Base-by-base conservation (phyloP, 225 moss, liverwort and hornwort species). In the Pseudoscleropodium purum region DNA sequence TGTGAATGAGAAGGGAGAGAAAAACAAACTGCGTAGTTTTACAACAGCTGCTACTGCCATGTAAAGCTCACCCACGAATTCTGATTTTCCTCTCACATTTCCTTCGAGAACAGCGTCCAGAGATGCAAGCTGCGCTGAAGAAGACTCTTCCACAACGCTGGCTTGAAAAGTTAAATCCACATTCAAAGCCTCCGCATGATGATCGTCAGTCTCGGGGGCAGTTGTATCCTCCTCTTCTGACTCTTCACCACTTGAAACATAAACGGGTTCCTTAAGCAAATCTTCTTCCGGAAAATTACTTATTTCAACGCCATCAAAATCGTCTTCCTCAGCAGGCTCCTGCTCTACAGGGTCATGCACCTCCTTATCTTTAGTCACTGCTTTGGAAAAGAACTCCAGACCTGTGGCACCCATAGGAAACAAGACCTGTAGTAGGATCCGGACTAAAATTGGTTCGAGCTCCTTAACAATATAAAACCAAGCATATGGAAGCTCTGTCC, bases 31-130 rank as follows among this genome's bases (percentile, higher is more conserved):
- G 81, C 95, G 95, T 52, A 98, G 81, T 87, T 92, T 97, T 65
- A 97, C 85, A 78, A 94, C 68, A 54, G 94, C 97, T 49, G 96
- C 97, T 88, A 93, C 70, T 86, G 97, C 94, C 92, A 97, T 90
- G 83, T 90, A 98, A 91, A 97, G 94, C 94, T 98, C 97, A 75
- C 98, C 97, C 57, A 98, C 93, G 23, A 96, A 84, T 60, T 96
- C 94, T 85, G 93, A 85, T 75, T 89, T 92, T 63, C 93, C 95
- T 84, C 84, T 86, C 79, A 89, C 89, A 67, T 87, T 87, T 65
- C 86, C 93, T 90, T 94, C 92, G 86, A 96, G 54, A 89, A 95
- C 36, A 82, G 69, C 87, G 70, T 88, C 91, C 57, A 97, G 88
- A 47, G 91, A 87, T 76, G 87, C 84, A 85, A 92, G 83, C 87